Percentiles rank a stretch among this genome's conserved stretches.
phyloP scores from a whole-genome alignment of 805 yeast species.

The Starmerella ratchasimensis region DNA sequence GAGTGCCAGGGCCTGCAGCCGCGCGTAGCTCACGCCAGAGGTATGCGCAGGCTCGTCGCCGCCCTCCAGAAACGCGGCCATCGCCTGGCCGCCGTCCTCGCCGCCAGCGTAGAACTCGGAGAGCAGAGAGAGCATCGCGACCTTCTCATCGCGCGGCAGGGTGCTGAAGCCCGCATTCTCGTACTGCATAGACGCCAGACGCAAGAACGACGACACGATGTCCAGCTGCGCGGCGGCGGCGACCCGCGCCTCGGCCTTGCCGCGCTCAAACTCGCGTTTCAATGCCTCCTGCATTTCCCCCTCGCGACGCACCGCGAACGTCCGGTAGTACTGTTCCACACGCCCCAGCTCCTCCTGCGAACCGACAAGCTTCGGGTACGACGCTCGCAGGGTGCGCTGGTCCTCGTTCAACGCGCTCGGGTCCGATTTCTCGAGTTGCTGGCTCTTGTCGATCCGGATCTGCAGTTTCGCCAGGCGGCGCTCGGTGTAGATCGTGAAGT shows the following conservation, averaged over 20 bases:
- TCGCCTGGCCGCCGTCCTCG: background rate
- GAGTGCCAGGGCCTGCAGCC: background rate
- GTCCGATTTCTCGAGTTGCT: background rate
- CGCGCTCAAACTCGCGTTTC: background rate
- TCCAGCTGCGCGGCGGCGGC: background rate
- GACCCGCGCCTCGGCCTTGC: background rate
- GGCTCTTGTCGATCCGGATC: background rate
- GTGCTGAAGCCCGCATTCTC: background rate
- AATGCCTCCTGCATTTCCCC: background rate
- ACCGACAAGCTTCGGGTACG: background rate
- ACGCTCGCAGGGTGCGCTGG: no score
- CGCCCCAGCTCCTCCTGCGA: background rate
- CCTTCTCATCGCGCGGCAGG: background rate
- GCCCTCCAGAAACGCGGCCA: background rate
- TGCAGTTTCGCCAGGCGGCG: background rate
- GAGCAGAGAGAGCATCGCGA: background rate
- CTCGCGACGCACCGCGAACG: background rate
- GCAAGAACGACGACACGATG: background rate
- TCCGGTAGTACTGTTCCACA: background rate
- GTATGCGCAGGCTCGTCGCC: background rate
- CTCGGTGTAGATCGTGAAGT: background rate
- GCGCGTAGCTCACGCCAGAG: background rate
- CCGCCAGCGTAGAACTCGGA: constrained; percentile 1
- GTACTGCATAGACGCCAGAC: background rate
- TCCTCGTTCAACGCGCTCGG: background rate